Evolutionary conservation across 1,284 basidiomycete genomes (phyloP), one percentile per base, ranked within the genome.

Genomic region (Trametes versicolor): DNA sequence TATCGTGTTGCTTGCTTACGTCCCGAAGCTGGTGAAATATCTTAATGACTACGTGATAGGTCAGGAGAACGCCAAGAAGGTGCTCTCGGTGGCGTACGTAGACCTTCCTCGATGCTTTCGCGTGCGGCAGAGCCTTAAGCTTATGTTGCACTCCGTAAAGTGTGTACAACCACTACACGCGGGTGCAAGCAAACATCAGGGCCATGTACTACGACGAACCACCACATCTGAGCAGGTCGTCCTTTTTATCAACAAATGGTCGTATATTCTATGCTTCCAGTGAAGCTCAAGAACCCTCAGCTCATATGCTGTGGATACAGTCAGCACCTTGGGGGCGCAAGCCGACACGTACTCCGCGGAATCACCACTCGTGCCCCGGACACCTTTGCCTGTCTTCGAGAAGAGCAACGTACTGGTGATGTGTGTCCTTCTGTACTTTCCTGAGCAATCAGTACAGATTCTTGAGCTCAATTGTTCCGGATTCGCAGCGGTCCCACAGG

Each of bases 391-490:
- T 43, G 73, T 87, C 34, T 94, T 96, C 63, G 96, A 97, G 82
- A 98, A 98, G 84, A 96, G 94, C 74, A 97, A 98, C 74, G 94
- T 97, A 1, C 80, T 97, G 56, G 90, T 97, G 68, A 86, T 97
- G 94, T 93, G 76, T 62, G 89, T 79, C 15, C 15, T 19, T 29
- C 10, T 41, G 25, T 3, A 8, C 6, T 8, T 27, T 27, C 6
- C 23, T 25, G n/a, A 48, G 23, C 3, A 32, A 32, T 32, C 29
- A 32, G 29, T 8, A 32, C 8, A 8, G 29, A 32, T 25, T 0
- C 25, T 15, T 29, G 27, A 15, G 34, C 36, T 41, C 36, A 54
- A 23, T 1, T 21, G 8, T 41, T 25, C n/a, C 12, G 13, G 23
- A 25, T 47, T 65, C 60, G n/a, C 68, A 94, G 92, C 72, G 92